Conservation (phyloP, 768 basidiomycete genomes). For the Coprinopsis marcescibilis region DNA sequence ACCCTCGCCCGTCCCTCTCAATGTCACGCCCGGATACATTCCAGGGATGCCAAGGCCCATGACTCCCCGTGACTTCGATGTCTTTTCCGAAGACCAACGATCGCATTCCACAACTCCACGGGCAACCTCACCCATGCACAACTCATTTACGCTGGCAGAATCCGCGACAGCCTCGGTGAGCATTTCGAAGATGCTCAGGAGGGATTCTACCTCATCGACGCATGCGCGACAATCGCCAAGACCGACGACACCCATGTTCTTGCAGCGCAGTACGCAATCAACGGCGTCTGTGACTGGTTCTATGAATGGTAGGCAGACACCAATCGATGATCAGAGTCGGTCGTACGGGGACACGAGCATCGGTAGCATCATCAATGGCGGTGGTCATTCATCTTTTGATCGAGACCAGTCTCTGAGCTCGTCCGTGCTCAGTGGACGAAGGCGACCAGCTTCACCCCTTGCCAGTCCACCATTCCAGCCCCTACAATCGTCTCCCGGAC, state of each 20-base stretch:
- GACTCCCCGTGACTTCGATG: slow-evolving; percentile 78
- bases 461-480: slow-evolving; percentile 26
- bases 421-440: slow-evolving; percentile 43
- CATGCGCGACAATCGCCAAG: slow-evolving; percentile 38
- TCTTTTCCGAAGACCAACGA: slow-evolving; percentile 51
- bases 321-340: slow-evolving; percentile 39
- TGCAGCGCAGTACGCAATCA: slow-evolving; percentile 38
- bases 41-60: slow-evolving; percentile 89
- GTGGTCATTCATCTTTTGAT: slow-evolving; percentile 18
- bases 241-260: slow-evolving; percentile 49
- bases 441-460: slow-evolving; percentile 70
- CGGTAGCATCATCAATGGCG: slow-evolving; percentile 5
- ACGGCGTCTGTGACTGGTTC: slow-evolving; percentile 2
- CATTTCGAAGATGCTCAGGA: slow-evolving; percentile 37
- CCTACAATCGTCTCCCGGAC: neutral
- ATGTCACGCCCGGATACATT: slow-evolving; percentile 73
- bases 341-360: slow-evolving; percentile 25
- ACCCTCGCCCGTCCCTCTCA: slow-evolving; percentile 58
- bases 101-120: slow-evolving; percentile 77
- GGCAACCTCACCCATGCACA: slow-evolving; percentile 58
- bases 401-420: slow-evolving; percentile 45
- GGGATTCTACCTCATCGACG: slow-evolving; percentile 50
- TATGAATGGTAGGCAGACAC: slow-evolving; percentile 60
- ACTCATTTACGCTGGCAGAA: slow-evolving; percentile 24
- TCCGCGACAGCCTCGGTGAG: slow-evolving; percentile 24